These are phyloP conservation scores for Pseudofabraea citricarpa DNA, from an alignment of 2,329 filamentous ascomycete species.

Conservation along the genomic window DNA sequence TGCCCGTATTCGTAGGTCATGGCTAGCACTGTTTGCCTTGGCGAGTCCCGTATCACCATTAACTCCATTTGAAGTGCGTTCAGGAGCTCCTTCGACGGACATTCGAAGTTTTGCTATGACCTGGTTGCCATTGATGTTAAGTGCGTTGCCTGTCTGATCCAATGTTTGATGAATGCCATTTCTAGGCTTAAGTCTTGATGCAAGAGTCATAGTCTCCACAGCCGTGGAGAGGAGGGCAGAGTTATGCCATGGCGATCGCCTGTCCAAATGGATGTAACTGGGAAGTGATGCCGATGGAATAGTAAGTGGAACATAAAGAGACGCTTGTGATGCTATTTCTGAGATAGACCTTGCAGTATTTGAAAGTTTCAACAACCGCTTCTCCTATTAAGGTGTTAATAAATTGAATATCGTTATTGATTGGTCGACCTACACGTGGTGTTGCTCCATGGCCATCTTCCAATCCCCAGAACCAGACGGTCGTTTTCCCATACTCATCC, in stretches of 20 bases:
- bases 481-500: constrained; percentile 87
- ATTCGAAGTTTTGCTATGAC: constrained; percentile 72
- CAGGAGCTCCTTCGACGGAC: constrained; percentile 32
- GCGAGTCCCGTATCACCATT: constrained; percentile 13
- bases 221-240: constrained; percentile 72
- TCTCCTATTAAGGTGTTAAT: constrained; percentile 41
- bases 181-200: constrained; percentile 58
- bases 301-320: constrained; percentile 72
- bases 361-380: constrained; percentile 58
- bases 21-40: constrained; percentile 5
- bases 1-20: constrained; percentile 27
- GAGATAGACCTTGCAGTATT: constrained; percentile 72
- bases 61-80: neutral
- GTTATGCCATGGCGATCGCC: constrained; percentile 69
- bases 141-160: constrained; percentile 56
- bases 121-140: constrained; percentile 75
- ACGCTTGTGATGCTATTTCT: constrained; percentile 64
- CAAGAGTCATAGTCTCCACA: constrained; percentile 74
- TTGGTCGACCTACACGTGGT: constrained; percentile 41
- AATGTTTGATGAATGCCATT: constrained; percentile 44
- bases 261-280: constrained; percentile 53
- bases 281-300: constrained; percentile 55
- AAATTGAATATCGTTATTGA: constrained; percentile 2
- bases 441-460: constrained; percentile 55
- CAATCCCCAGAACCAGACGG: constrained; percentile 82